Base-by-base conservation (phyloP, 768 basidiomycete genomes). In the Mycena galopus region DNA sequence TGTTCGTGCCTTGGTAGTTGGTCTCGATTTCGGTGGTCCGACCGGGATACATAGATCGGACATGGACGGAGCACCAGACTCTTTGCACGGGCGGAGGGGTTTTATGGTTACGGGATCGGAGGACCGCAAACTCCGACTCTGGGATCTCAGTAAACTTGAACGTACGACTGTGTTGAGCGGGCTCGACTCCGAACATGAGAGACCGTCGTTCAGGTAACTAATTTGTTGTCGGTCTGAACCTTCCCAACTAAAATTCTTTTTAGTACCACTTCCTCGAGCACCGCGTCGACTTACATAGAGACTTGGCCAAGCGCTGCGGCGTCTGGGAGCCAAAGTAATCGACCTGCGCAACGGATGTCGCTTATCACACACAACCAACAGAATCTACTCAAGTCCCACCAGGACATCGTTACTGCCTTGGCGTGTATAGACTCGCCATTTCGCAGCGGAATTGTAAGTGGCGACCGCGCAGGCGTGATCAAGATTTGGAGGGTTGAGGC, bases 361-460 rank as follows among this genome's bases (percentile, higher is more conserved):
- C 81, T 95, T 74, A 93, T 96, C 65, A 92, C 91, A 17, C 89
- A 93, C 60, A 93, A 91, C 78, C 95, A 97, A 77, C 92, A 96
- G 78, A 93, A 92, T 64, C 84, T 98, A 25, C 84, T 98, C 35
- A 92, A 91, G 79, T 88, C 93, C 8, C 98, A 99, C 78, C 95
- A 96, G 75, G 97, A 99, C 78, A 90, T 96, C 2, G 90, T 99
- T 23, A 96, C 94, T 7, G 91, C 94, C 2, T 81, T 99, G 39
- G 91, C 91, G 0, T 94, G 93, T 73, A 91, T 99, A 64, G 96
- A 98, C 74, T 93, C 96, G 0, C 96, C 97, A 1, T 98, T 98
- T 82, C 89, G 94, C 65, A 96, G 96, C 29, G 94, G 96, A 1
- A 88, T 98, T 56, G 89, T 98, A n/a, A 96, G 93, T 73, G 97